Evolutionary conservation across 1,139 yeast genomes (phyloP).

Genomic region (Suhomyces bokatorum): DNA sequence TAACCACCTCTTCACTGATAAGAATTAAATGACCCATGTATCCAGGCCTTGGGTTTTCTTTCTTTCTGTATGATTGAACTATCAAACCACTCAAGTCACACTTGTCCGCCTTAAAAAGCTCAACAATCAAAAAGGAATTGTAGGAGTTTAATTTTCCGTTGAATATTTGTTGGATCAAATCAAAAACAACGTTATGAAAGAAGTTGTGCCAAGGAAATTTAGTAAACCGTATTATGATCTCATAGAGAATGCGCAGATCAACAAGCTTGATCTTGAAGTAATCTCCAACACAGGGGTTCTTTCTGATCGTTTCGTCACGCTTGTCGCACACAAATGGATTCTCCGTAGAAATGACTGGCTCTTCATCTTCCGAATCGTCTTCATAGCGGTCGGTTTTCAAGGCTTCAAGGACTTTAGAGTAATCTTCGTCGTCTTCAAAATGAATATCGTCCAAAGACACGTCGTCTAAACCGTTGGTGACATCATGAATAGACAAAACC

Average conservation of each 20-base stretch:
- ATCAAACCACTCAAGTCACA: slow-evolving; percentile 40
- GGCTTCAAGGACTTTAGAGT: slow-evolving; percentile 17
- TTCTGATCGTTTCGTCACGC: slow-evolving; percentile 34
- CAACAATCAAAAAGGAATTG: slow-evolving; percentile 49
- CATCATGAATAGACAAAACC: slow-evolving; percentile 22
- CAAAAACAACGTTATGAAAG: slow-evolving; percentile 53
- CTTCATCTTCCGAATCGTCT: slow-evolving; percentile 49
- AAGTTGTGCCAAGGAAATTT: slow-evolving; percentile 50
- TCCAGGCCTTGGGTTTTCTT: slow-evolving; percentile 41
- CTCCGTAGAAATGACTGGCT: slow-evolving; percentile 47
- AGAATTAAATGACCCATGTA: slow-evolving; percentile 50
- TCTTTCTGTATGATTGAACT: slow-evolving; percentile 29
- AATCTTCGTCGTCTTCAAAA: slow-evolving; percentile 17
- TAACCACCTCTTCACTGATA: slow-evolving; percentile 51
- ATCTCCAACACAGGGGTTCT: slow-evolving; percentile 46
- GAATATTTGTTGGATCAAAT: slow-evolving; percentile 48
- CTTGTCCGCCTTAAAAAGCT: slow-evolving; percentile 33
- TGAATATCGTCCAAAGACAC: slow-evolving; percentile 39
- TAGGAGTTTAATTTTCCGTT: slow-evolving; percentile 51
- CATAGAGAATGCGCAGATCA: slow-evolving; percentile 40
- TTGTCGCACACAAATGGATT: slow-evolving; percentile 48
- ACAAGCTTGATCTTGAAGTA: slow-evolving; percentile 43
- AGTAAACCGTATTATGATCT: slow-evolving; percentile 40
- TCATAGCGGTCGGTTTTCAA: slow-evolving; percentile 30
- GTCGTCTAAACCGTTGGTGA: slow-evolving; percentile 41